phyloP scores from a whole-genome alignment of 2,329 filamentous ascomycete species.

The Sporothrix sp. region DNA sequence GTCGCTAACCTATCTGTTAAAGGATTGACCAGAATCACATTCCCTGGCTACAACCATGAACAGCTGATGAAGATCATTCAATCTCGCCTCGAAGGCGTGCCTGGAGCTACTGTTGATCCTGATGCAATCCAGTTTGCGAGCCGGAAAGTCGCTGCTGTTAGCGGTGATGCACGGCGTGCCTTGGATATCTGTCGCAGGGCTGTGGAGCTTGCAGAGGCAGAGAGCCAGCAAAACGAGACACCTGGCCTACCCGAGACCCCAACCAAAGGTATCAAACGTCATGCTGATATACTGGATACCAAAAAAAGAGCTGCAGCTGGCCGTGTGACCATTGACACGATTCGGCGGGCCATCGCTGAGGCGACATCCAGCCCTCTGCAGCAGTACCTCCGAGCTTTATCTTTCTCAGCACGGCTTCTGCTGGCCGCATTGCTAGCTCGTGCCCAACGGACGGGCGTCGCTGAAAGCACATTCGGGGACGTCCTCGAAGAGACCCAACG shows the following conservation, averaged over 20 bases:
- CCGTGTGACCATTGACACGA: conserved; percentile 81
- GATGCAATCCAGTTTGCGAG: conserved; percentile 95
- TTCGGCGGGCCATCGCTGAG: conserved; percentile 91
- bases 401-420: conserved; percentile 74
- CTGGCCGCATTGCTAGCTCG: conserved; percentile 72
- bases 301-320: conserved; percentile 31
- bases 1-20: not conserved
- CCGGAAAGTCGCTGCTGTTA: conserved; percentile 92
- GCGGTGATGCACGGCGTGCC: conserved; percentile 82
- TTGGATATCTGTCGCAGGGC: conserved; percentile 92
- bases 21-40: conserved; percentile 86
- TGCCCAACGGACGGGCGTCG: conserved; percentile 71
- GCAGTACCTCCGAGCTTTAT: conserved; percentile 73
- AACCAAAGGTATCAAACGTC: conserved; percentile 17
- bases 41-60: conserved; percentile 92
- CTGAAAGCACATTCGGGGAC: conserved; percentile 81
- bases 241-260: conserved; percentile 27
- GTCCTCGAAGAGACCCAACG: conserved; percentile 76
- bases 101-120: conserved; percentile 78
- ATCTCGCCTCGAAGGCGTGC: conserved; percentile 80
- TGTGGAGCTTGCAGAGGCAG: conserved; percentile 85
- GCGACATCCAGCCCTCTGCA: conserved; percentile 88
- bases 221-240: conserved; percentile 26
- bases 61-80: conserved; percentile 97
- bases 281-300: not conserved